A percentile compares a stretch with the other conserved stretches of the same genome.
Conservation (phyloP, 108 stramenopile genomes). For the Nitzschia sp. region DNA sequence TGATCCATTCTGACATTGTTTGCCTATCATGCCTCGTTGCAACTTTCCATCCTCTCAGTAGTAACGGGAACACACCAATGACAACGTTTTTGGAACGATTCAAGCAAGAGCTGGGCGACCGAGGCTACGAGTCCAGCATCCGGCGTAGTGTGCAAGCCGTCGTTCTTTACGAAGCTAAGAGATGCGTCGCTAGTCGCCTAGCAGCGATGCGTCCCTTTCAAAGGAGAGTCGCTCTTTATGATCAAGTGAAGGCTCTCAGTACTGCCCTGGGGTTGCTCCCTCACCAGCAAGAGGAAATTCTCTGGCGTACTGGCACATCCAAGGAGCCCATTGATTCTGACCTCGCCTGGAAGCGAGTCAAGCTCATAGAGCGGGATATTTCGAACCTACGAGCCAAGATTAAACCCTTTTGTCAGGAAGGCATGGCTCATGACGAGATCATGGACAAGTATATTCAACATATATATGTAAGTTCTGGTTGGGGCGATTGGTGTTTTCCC, state of each 20-base stretch:
- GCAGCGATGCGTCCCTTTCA: constrained; percentile 54
- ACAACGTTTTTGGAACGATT: constrained; percentile 27
- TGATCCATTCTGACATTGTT: too few species aligned
- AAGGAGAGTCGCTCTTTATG: constrained; percentile 51
- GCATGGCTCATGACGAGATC: constrained; percentile 40
- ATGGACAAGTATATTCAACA: constrained; percentile 37
- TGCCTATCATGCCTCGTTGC: too few species aligned
- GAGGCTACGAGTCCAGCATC: constrained; percentile 31
- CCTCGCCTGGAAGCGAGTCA: constrained; percentile 48
- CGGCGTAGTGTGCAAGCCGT: constrained; percentile 53
- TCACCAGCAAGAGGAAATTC: constrained; percentile 48
- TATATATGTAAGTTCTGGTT: constrained; percentile 14
- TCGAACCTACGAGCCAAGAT: constrained; percentile 28
- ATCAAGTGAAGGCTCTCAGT: constrained; percentile 44
- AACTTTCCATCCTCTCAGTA: too few species aligned
- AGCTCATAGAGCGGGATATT: constrained; percentile 43
- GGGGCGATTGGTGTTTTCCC: background rate
- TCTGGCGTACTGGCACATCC: constrained; percentile 61
- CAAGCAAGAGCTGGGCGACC: constrained; percentile 24
- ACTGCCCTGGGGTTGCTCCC: constrained; percentile 34
- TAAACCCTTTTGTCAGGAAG: constrained; percentile 29
- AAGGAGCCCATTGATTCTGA: constrained; percentile 50
- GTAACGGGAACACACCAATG: constrained; percentile 9
- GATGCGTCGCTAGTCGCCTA: constrained; percentile 30
- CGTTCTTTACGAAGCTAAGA: constrained; percentile 53